A percentile compares a stretch with the other conserved stretches of the same genome.
Conservation (phyloP, 2,329 filamentous ascomycete species). For the Mycocentrospora acerina region DNA sequence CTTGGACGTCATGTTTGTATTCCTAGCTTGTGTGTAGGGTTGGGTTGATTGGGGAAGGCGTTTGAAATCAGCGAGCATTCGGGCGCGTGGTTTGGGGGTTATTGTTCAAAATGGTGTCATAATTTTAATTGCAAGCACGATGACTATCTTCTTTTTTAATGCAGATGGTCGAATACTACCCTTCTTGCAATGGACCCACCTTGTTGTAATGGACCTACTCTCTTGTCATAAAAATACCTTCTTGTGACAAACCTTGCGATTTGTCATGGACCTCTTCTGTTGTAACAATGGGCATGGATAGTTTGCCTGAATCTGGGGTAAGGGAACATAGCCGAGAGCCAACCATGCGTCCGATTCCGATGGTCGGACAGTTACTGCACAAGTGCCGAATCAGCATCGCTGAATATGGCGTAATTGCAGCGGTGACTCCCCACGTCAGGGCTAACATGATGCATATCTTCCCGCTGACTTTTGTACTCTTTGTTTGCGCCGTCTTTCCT, state of each 20-base stretch:
- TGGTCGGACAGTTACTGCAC: conserved; percentile 19
- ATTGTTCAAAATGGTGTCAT: too few relatives aligned
- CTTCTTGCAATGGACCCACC: too few relatives aligned
- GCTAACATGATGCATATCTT: conserved; percentile 22
- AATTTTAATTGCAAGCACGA: too few relatives aligned
- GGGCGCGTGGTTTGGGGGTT: background rate
- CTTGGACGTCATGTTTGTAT: too few relatives aligned
- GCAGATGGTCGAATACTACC: too few relatives aligned
- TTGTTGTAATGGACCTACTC: too few relatives aligned
- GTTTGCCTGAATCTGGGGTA: conserved; percentile 21
- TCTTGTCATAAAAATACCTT: too few relatives aligned
- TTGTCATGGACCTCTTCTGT: too few relatives aligned
- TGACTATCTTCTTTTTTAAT: too few relatives aligned
- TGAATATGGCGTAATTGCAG: conserved; percentile 37
- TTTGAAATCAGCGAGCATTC: conserved; percentile 4
- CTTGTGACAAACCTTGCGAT: too few relatives aligned
- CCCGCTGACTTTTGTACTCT: conserved; percentile 18
- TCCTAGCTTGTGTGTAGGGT: too few relatives aligned
- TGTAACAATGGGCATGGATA: conserved; percentile 8
- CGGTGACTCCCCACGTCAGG: conserved; percentile 34
- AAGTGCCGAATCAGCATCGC: conserved; percentile 22
- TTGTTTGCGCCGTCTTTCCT: conserved; percentile 1
- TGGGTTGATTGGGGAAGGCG: background rate
- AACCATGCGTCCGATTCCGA: conserved; percentile 10
- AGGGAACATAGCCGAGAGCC: conserved; percentile 8